Evolutionary conservation across 2,329 filamentous ascomycete genomes (phyloP).

Genomic region (Hymenoscyphus fraxineus): DNA sequence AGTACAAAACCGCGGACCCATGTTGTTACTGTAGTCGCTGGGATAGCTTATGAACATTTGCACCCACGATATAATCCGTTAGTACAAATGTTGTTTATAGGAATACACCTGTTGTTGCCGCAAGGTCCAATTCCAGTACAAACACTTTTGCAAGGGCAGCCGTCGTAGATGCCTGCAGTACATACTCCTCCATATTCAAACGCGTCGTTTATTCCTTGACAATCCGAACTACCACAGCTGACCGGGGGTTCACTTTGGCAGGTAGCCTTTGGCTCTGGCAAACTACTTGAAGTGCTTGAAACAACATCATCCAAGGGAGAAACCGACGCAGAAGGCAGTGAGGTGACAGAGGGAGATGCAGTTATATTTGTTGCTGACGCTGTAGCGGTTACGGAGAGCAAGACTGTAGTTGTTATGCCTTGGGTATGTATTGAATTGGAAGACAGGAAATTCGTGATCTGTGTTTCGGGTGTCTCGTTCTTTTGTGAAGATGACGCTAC

Average conservation of each 20-base stretch:
- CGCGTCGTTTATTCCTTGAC: neutral
- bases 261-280: neutral
- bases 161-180: neutral
- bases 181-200: neutral
- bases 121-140: neutral
- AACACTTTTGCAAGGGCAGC: neutral
- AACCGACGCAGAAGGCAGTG: neutral
- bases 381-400: neutral
- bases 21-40: too few relatives aligned
- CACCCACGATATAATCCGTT: neutral
- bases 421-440: neutral
- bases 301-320: neutral
- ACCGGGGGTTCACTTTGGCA: neutral
- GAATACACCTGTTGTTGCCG: neutral
- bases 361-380: neutral
- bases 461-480: neutral
- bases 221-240: neutral
- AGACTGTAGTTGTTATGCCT: neutral
- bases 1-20: neutral
- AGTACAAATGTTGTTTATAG: neutral
- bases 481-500: neutral
- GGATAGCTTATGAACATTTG: neutral
- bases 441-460: neutral
- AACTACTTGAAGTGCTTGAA: neutral
- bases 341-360: neutral